A percentile compares a stretch with the other conserved stretches of the same genome.
phyloP scores from a whole-genome alignment of 371 early-diverging fungal genomes.

The Mucor circinelloides region DNA sequence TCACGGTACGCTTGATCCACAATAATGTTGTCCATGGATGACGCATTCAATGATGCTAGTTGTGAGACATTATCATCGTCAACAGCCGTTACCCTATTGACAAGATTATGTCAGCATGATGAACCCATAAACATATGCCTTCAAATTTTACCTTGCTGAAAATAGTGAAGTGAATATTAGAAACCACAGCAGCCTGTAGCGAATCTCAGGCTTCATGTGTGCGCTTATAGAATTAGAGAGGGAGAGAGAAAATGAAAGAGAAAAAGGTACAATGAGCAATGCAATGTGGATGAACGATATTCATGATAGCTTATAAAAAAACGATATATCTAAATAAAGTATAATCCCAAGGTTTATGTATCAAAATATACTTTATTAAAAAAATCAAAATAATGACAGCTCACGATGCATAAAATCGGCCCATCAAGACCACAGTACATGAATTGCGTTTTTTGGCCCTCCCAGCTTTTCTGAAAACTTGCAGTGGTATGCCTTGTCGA shows the following conservation, averaged over 20 bases:
- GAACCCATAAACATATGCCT: neutral
- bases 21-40: neutral
- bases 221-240: neutral
- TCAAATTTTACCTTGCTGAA: neutral
- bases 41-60: neutral
- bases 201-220: neutral
- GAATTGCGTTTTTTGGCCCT: constrained; percentile 36
- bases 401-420: neutral
- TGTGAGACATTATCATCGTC: neutral
- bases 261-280: neutral
- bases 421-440: constrained; percentile 27
- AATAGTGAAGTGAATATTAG: neutral
- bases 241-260: neutral
- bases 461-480: constrained; percentile 25
- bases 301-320: neutral
- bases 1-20: neutral
- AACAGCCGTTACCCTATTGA: neutral
- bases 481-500: constrained; percentile 22
- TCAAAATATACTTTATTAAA: neutral
- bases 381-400: neutral
- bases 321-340: neutral
- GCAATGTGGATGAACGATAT: neutral
- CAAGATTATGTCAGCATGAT: neutral
- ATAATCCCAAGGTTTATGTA: neutral
- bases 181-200: neutral